These are phyloP conservation scores for Clavulina sp. DNA, from an alignment of 768 basidiomycete genomes.

Conservation along the genomic window DNA sequence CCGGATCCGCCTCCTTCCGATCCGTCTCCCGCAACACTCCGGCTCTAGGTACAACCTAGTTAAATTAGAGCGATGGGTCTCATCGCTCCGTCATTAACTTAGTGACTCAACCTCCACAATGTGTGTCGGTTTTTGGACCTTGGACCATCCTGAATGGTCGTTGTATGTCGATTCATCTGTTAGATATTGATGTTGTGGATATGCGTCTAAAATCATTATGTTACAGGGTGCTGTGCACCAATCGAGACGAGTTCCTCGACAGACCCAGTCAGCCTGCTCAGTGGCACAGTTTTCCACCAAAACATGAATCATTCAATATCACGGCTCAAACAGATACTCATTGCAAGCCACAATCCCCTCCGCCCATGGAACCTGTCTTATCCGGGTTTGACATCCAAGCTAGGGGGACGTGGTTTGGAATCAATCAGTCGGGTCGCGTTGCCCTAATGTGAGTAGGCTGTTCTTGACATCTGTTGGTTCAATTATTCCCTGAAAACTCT, in stretches of 20 bases:
- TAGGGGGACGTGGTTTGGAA: constrained; percentile 72
- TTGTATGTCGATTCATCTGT: constrained; percentile 3
- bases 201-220: not conserved
- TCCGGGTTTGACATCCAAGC: constrained; percentile 58
- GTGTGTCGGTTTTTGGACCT: constrained; percentile 7
- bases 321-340: no score
- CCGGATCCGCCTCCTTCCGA: no score
- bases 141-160: constrained; percentile 4
- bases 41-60: no score
- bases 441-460: no score
- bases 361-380: constrained; percentile 25
- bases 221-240: constrained; percentile 8
- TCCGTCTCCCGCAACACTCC: no score
- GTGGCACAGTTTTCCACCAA: constrained; percentile 8
- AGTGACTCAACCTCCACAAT: no score
- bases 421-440: no score
- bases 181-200: not conserved
- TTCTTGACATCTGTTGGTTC: no score
- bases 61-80: no score
- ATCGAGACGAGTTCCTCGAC: constrained; percentile 8
- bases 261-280: constrained; percentile 1
- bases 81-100: no score
- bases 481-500: no score
- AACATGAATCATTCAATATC: not conserved
- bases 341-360: no score